Percentiles rank a stretch among this genome's conserved stretches.
Conservation (phyloP, 805 yeast species). For the Candida saitoana region DNA sequence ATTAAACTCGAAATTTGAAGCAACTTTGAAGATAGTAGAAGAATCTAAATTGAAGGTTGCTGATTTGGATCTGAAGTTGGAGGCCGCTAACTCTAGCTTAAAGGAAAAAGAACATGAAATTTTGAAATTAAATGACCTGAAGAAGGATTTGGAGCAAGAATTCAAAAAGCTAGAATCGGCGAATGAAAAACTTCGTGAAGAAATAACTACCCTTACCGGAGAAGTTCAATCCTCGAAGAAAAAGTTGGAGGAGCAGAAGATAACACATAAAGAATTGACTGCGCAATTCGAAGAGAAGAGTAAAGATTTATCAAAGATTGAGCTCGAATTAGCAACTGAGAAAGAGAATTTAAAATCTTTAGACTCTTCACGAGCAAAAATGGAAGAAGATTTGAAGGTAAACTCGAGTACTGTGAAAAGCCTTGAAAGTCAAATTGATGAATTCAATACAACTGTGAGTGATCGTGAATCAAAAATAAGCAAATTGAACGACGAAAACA, state of each 20-base stretch:
- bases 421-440: background rate
- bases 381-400: constrained; percentile 1
- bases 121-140: background rate
- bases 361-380: background rate
- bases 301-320: background rate
- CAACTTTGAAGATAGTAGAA: background rate
- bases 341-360: constrained; percentile 2
- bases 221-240: background rate
- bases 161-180: background rate
- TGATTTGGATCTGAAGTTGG: background rate
- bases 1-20: constrained; percentile 4
- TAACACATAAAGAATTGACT: background rate
- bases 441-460: background rate
- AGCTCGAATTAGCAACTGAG: constrained; percentile 8
- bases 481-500: background rate
- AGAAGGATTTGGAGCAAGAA: background rate
- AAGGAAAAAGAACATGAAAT: background rate
- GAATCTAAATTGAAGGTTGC: background rate
- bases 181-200: background rate
- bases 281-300: background rate
- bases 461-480: background rate
- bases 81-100: background rate
- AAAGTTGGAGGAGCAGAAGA: background rate
- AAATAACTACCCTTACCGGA: background rate
- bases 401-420: background rate